Evolutionary conservation across 2,329 filamentous ascomycete genomes (phyloP), one percentile per base, ranked within the genome.

Genomic region (Gyromitra esculenta): DNA sequence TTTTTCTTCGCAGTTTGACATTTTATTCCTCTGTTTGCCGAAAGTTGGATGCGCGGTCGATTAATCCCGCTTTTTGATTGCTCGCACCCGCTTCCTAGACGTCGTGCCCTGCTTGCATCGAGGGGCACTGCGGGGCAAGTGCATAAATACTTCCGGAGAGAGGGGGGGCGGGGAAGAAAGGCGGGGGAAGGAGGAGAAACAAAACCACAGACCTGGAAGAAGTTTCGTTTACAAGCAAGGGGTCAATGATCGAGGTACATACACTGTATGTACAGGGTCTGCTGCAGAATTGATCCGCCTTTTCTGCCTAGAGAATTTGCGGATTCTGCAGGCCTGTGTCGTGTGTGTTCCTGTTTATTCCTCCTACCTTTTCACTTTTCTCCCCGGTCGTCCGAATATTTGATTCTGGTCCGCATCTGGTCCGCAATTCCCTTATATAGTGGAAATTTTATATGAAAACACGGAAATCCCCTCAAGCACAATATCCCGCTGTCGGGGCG

Each of bases 151-250:
- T 45, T 67, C 21, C 7, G 43, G n/a, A 18, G 41, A 6, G n/a
- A n/a, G 45, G 1, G 39, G 54, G 45, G 39, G 71, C 57, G 56
- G 72, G 66, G 72, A 48, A 65, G 69, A 73, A 66, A 65, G 62
- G 72, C 57, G 57, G 72, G 70, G 65, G 48, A 60, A 52, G 21
- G 63, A 43, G 65, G 59, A 48, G 48, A 64, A 73, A 59, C 39
- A 66, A 74, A 64, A 70, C 65, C 72, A 21, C 48, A 75, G 66
- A 65, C 65, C 66, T 65, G 72, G 72, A 45, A 69, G 62, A 50
- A 60, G 66, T 60, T 69, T 60, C 41, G 41, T 60, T 60, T 31
- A n/a, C 50, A 66, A 65, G 59, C 59, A 72, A 73, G 56, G 45
- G 71, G 63, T 60, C 66, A 60, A 15, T 39, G 48, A 45, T 62